phyloP scores from a whole-genome alignment of 441 rosid genomes.

The Hura crepitans region DNA sequence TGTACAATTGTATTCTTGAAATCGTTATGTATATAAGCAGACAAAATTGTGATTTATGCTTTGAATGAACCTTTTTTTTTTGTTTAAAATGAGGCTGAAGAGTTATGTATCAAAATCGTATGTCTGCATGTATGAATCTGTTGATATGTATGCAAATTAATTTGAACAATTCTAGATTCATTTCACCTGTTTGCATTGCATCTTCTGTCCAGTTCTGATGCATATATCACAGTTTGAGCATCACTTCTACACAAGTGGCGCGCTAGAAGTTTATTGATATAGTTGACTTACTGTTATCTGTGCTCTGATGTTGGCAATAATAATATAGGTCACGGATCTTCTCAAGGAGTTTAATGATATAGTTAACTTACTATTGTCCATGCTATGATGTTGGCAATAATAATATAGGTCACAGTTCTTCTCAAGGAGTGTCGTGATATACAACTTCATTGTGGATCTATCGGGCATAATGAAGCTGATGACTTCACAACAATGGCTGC shows the following conservation, averaged over 20 bases:
- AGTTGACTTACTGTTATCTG: too few relatives aligned
- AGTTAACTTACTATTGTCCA: not conserved
- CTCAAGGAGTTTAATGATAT: not conserved
- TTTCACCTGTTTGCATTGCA: constrained; percentile 1
- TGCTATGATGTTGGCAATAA: constrained; percentile 13
- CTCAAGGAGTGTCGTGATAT: constrained; percentile 96
- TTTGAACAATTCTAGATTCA: not conserved
- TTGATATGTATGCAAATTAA: not conserved
- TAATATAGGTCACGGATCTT: too few relatives aligned
- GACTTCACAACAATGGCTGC: constrained; percentile 34
- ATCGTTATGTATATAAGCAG: not conserved
- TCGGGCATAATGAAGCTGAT: constrained; percentile 41
- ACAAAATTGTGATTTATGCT: not conserved
- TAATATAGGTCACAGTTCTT: constrained; percentile 77
- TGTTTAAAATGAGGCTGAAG: not conserved
- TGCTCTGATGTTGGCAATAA: too few relatives aligned
- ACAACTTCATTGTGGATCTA: constrained; percentile 81
- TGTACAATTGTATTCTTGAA: not conserved
- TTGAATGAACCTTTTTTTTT: not conserved
- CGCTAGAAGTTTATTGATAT: not conserved
- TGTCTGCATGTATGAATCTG: too few relatives aligned
- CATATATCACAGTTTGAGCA: not conserved
- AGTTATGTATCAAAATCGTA: not conserved
- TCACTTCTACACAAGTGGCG: not conserved
- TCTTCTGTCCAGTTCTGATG: not conserved